Percentiles rank a stretch among this genome's conserved stretches.
These are phyloP conservation scores for Boletus sp. DNA, from an alignment of 768 basidiomycete species.

Conservation along the genomic window DNA sequence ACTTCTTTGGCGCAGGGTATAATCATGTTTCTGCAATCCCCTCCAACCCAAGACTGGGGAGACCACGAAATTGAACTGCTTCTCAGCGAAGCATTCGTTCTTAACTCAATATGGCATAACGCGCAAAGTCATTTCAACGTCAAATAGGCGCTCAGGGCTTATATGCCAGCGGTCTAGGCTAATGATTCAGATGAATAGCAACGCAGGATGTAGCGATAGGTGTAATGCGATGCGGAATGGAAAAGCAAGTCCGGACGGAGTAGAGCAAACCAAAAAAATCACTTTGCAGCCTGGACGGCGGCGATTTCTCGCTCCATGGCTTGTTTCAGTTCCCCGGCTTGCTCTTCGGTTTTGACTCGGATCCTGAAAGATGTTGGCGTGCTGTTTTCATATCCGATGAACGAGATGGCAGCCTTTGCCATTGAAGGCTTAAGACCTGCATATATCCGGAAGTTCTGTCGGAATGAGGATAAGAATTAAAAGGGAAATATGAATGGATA, in stretches of 20 bases:
- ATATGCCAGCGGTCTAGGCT: background rate
- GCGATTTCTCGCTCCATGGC: conserved; percentile 64
- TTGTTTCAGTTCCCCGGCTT: conserved; percentile 55
- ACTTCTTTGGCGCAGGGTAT: conserved; percentile 62
- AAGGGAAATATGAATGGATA: background rate
- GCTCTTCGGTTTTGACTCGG: conserved; percentile 57
- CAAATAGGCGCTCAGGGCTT: conserved; percentile 34
- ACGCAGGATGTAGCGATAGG: conserved; percentile 24
- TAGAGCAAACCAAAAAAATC: conserved; percentile 1
- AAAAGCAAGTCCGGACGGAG: background rate
- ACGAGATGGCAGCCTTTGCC: conserved; percentile 53
- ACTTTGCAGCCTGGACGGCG: conserved; percentile 35
- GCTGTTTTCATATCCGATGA: conserved; percentile 66
- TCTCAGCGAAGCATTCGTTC: conserved; percentile 92
- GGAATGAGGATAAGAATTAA: conserved; percentile 10
- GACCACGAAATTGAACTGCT: conserved; percentile 96
- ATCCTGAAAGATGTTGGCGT: conserved; percentile 60
- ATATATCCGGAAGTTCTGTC: conserved; percentile 76
- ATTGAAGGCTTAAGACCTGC: conserved; percentile 52
- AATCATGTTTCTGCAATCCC: conserved; percentile 96
- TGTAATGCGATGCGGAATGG: conserved; percentile 22
- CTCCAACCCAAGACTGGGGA: conserved; percentile 91
- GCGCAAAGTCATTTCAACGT: conserved; percentile 83
- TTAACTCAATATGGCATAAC: conserved; percentile 90
- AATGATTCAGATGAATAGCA: conserved; percentile 11